Evolutionary conservation across 2,329 filamentous ascomycete species (phyloP).

Genomic region (Fusarium virguliforme): DNA sequence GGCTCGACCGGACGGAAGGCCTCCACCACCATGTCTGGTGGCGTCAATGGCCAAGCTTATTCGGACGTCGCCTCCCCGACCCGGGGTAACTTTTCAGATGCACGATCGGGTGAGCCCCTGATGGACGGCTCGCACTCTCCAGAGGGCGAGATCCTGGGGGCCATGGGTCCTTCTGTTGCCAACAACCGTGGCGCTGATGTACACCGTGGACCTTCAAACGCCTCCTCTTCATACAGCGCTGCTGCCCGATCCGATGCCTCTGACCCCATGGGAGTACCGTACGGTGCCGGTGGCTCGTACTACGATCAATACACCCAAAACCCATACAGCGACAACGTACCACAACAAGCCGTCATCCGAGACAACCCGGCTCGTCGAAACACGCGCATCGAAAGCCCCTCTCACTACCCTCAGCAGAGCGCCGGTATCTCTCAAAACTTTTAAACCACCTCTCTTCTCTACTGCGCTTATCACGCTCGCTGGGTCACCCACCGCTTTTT

Average conservation of each 20-base stretch:
- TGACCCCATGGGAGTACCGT: conserved; percentile 66
- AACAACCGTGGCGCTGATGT: conserved; percentile 79
- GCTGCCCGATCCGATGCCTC: conserved; percentile 82
- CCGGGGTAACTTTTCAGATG: conserved; percentile 75
- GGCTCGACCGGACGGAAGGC: conserved; percentile 84
- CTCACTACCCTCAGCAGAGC: conserved; percentile 92
- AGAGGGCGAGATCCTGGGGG: conserved; percentile 88
- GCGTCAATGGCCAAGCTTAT: conserved; percentile 74
- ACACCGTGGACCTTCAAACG: conserved; percentile 92
- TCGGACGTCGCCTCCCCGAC: conserved; percentile 82
- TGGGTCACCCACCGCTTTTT: conserved; percentile 14
- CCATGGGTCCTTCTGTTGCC: conserved; percentile 81
- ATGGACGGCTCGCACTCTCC: conserved; percentile 68
- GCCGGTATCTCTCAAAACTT: conserved; percentile 98
- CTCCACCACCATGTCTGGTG: conserved; percentile 90
- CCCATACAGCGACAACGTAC: conserved; percentile 67
- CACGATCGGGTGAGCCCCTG: conserved; percentile 77
- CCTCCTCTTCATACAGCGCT: conserved; percentile 94
- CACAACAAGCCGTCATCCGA: conserved; percentile 80
- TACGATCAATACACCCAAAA: conserved; percentile 74
- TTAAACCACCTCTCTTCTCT: conserved; percentile 61
- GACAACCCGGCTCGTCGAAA: conserved; percentile 94
- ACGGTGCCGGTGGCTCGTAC: conserved; percentile 66
- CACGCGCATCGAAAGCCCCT: conserved; percentile 92
- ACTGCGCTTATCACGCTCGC: conserved; percentile 17